Evolutionary conservation across 495 filamentous ascomycete species (phyloP), one percentile per base, ranked within the genome.

Genomic region (Aspergillus coremiiformis): DNA sequence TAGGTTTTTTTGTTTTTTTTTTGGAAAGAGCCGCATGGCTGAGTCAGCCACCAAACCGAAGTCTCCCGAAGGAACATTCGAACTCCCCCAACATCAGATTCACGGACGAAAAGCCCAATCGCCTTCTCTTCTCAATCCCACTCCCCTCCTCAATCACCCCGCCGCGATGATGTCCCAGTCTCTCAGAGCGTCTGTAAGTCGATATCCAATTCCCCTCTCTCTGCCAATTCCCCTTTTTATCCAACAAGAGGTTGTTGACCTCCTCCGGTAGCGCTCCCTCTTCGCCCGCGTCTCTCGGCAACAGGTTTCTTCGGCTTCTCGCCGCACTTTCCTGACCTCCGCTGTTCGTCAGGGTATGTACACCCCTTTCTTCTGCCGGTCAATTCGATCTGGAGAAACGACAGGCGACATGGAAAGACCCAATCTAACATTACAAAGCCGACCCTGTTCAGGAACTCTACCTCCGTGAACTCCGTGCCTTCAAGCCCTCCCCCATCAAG

Each of bases 381-480:
- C 47, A 17, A 42, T 47, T 21, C 32, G 49, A 39, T 24, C 47
- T 27, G 37, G 47, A 22, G 15, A 20, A 55, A 26, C 12, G 5
- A 35, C 5, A 15, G 8, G 14, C 32, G 6, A 35, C 12, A 35
- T n/a, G 12, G 2, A 14, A 29, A 41, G 10, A 24, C 47, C 23
- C 50, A 46, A 32, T 52, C 55, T 61, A 57, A 55, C 41, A 47
- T 27, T 46, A 21, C 65, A 52, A 68, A 97, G 94, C 85, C 75
- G 93, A 99, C 73, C 78, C 93, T 57, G 85, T 99, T 58, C 93
- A 95, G 75, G 92, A 96, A 57, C 82, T 99, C 62, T 99, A 97
- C 81, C 85, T 99, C 61, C 82, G 82, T 60, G 92, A 96, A 70
- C 83, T 99, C 60, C 90, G 88, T 70, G 78, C 81, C 71, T 96